phyloP scores from a whole-genome alignment of 352 stramenopile genomes.

The Globisporangium cederbergense region DNA sequence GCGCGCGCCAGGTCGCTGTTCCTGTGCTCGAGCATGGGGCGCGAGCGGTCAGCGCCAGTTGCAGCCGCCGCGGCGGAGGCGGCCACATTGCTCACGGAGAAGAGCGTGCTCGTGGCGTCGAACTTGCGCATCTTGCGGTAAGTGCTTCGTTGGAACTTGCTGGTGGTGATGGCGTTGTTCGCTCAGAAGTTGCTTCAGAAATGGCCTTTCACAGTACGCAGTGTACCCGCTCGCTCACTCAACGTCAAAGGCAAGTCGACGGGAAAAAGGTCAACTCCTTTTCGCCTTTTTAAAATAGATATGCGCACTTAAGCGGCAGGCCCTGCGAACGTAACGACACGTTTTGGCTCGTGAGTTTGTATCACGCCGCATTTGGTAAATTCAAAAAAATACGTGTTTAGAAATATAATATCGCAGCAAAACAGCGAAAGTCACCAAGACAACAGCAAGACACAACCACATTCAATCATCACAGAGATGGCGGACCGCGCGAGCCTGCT shows the following conservation, averaged over 20 bases:
- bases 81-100: not conserved
- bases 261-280: no score
- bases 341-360: not conserved
- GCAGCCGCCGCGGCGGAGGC: not conserved
- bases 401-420: no score
- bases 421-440: no score
- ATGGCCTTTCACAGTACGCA: not conserved
- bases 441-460: no score
- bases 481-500: constrained; percentile 34
- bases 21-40: constrained; percentile 14
- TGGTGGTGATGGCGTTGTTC: not conserved
- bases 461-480: constrained; percentile 13
- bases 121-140: constrained; percentile 8
- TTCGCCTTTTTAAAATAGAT: no score
- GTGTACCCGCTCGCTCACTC: not conserved
- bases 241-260: not conserved
- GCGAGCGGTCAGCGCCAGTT: constrained; percentile 4
- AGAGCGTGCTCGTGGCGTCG: constrained; percentile 8
- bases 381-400: no score
- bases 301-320: no score
- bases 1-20: constrained; percentile 19
- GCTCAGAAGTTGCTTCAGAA: not conserved
- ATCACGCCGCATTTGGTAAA: not conserved
- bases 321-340: no score
- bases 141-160: not conserved